Evolutionary conservation across 179 eudicot genomes (phyloP).

Genomic region (Beta lomatogona): DNA sequence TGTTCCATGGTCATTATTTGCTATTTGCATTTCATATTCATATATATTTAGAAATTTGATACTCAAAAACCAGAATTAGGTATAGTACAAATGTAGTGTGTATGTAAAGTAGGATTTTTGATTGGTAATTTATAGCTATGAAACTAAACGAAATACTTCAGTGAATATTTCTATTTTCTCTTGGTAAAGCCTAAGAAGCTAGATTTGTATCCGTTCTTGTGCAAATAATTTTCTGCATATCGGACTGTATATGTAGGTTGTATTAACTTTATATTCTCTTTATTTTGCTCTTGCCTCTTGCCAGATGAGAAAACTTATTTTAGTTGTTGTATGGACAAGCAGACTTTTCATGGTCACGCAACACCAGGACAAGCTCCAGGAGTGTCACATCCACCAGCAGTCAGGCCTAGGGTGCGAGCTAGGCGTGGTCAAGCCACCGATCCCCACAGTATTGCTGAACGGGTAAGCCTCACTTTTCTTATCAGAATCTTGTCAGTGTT

Average conservation of each 20-base stretch:
- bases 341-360: conserved; percentile 72
- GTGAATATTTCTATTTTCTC: neutral
- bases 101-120: too few species aligned
- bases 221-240: neutral
- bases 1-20: neutral
- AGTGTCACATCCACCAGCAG: conserved; percentile 74
- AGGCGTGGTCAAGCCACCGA: conserved; percentile 98
- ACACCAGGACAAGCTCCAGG: conserved; percentile 49
- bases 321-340: conserved; percentile 20
- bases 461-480: conserved; percentile 47
- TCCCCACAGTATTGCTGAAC: conserved; percentile 96
- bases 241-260: neutral
- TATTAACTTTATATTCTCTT: neutral
- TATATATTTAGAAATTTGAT: neutral
- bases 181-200: neutral
- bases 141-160: neutral
- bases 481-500: too few species aligned
- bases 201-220: neutral
- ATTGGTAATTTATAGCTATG: too few species aligned
- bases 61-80: neutral
- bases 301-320: conserved; percentile 6
- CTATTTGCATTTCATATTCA: neutral
- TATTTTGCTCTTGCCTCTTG: neutral
- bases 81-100: too few species aligned
- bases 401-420: conserved; percentile 92